These are phyloP conservation scores for Aspergillus chevalieri DNA, from an alignment of 2,329 filamentous ascomycete species.

Conservation along the genomic window DNA sequence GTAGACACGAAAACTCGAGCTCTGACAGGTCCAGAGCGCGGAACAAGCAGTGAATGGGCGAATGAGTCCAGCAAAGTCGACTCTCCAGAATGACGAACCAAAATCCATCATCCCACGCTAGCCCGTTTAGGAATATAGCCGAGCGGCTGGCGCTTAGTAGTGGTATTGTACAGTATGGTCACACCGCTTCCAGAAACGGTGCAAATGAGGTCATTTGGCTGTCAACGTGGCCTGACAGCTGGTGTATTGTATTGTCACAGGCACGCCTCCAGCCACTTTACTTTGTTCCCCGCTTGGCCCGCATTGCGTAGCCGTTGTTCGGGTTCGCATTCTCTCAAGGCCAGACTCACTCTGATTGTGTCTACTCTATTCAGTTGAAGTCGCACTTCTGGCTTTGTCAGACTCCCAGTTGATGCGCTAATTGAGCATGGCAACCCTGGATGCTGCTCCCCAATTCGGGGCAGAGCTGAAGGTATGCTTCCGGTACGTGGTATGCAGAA, in stretches of 20 bases:
- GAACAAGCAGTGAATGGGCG: not conserved
- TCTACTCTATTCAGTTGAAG: not conserved
- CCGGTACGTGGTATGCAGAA: no score
- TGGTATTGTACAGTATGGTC: conserved; percentile 8
- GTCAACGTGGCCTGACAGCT: conserved; percentile 13
- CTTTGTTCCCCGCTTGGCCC: conserved; percentile 18
- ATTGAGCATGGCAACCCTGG: conserved; percentile 68
- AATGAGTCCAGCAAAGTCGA: not conserved
- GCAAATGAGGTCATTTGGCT: conserved; percentile 1
- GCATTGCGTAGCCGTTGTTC: not conserved
- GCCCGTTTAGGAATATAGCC: conserved; percentile 8
- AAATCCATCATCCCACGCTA: conserved; percentile 12
- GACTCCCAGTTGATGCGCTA: conserved; percentile 19
- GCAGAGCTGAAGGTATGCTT: conserved; percentile 78
- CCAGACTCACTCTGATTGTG: not conserved
- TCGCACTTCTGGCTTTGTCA: conserved; percentile 1
- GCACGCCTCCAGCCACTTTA: conserved; percentile 17
- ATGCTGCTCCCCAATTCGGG: conserved; percentile 80
- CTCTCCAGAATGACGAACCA: conserved; percentile 9
- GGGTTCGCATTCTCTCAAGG: not conserved
- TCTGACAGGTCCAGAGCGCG: no score
- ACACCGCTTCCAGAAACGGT: not conserved
- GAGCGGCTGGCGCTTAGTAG: conserved; percentile 1
- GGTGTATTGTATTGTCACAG: conserved; percentile 25
- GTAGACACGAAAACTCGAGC: no score